Evolutionary conservation across 306 rosid genomes (phyloP).

Genomic region (Senna tora): DNA sequence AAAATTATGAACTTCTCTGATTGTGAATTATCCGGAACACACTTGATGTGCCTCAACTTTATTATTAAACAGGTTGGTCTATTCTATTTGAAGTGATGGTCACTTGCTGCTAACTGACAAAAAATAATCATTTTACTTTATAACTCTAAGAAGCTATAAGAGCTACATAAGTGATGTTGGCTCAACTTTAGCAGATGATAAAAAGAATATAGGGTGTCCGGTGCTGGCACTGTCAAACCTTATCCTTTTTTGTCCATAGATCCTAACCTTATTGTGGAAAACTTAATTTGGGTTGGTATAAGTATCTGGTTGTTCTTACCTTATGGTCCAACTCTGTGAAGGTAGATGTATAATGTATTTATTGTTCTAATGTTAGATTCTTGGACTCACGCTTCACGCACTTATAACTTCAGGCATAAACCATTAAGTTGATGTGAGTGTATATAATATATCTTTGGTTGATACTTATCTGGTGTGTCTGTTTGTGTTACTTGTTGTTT

Average conservation of each 20-base stretch:
- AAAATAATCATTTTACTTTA: background rate
- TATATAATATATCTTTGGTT: background rate
- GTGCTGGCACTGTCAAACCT: no score
- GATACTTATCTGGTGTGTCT: conserved; percentile 2
- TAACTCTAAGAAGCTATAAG: background rate
- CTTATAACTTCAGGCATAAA: background rate
- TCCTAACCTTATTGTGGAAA: background rate
- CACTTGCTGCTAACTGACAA: background rate
- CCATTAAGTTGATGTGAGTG: conserved; percentile 7
- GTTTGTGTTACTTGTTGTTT: background rate
- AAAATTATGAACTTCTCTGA: background rate
- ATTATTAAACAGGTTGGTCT: background rate
- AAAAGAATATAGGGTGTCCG: background rate
- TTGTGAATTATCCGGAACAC: background rate
- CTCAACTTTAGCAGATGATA: background rate
- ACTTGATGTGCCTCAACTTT: background rate
- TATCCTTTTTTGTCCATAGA: no score
- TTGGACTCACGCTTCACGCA: background rate
- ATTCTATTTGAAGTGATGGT: background rate
- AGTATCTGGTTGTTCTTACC: background rate
- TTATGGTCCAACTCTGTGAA: background rate
- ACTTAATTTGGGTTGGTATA: background rate
- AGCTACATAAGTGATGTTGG: background rate
- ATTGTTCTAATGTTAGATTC: background rate
- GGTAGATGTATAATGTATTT: background rate